These are phyloP conservation scores for Carallia pectinifolia DNA, from an alignment of 345 rosid species.

Conservation along the genomic window DNA sequence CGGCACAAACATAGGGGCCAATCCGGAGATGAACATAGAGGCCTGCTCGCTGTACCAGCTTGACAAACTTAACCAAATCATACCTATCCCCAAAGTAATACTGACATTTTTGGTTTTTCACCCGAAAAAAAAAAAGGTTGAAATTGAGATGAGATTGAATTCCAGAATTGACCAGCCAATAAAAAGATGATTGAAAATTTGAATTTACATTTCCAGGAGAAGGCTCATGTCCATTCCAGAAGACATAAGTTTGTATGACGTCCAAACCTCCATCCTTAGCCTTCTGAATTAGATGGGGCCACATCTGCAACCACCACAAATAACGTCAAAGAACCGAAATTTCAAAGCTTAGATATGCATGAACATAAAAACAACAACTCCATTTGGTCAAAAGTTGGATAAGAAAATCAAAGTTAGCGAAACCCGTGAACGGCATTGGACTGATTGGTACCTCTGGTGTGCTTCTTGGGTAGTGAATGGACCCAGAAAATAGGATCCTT, in stretches of 20 bases:
- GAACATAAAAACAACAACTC: constrained; percentile 22
- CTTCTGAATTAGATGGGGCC: constrained; percentile 89
- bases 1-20: constrained; percentile 37
- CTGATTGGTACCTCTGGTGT: constrained; percentile 55
- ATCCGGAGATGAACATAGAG: constrained; percentile 34
- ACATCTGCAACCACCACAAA: constrained; percentile 57
- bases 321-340: background rate
- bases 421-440: constrained; percentile 30
- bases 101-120: constrained; percentile 9
- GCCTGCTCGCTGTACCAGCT: constrained; percentile 34
- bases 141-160: background rate
- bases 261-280: constrained; percentile 98
- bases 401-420: constrained; percentile 7
- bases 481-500: constrained; percentile 55
- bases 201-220: constrained; percentile 71
- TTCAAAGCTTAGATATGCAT: constrained; percentile 3
- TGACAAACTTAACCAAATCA: constrained; percentile 36
- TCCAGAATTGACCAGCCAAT: background rate
- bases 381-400: constrained; percentile 9
- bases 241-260: constrained; percentile 86
- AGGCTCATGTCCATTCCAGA: constrained; percentile 98
- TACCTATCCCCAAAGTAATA: constrained; percentile 33
- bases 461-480: constrained; percentile 69
- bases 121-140: background rate
- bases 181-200: background rate